These are phyloP conservation scores for Cladosporium sp. DNA, from an alignment of 2,329 filamentous ascomycete genomes.

Conservation along the genomic window DNA sequence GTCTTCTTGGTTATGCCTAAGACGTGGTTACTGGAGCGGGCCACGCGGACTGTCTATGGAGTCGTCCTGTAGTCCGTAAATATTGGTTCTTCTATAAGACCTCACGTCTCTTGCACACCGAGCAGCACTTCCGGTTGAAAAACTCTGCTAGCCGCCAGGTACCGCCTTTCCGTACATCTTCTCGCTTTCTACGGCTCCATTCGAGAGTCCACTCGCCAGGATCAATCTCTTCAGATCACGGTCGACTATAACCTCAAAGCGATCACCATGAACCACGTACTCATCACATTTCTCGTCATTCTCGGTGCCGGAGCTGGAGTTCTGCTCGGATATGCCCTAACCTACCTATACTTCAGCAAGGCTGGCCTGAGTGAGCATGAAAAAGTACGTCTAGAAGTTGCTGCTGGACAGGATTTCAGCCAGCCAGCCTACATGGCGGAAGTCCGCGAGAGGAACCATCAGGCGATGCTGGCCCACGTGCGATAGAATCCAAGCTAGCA, in stretches of 20 bases:
- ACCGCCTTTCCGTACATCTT: too few relatives aligned
- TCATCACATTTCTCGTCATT: slow-evolving; percentile 15
- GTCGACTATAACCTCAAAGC: not conserved
- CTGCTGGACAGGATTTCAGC: not conserved
- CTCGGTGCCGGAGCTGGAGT: slow-evolving; percentile 4
- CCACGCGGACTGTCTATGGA: too few relatives aligned
- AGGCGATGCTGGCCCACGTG: not conserved
- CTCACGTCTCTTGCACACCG: too few relatives aligned
- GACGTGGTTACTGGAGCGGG: too few relatives aligned
- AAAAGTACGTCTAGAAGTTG: not conserved
- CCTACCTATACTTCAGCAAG: not conserved
- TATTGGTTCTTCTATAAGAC: too few relatives aligned
- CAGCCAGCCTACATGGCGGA: not conserved
- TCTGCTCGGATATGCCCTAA: not conserved
- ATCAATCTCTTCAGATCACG: too few relatives aligned
- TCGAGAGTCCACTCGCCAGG: too few relatives aligned
- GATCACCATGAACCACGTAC: not conserved
- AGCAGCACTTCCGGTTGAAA: too few relatives aligned
- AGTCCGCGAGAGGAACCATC: not conserved
- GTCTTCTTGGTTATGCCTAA: too few relatives aligned
- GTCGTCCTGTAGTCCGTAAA: too few relatives aligned
- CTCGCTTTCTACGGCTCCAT: too few relatives aligned
- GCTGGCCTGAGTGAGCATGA: not conserved
- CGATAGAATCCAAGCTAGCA: not conserved
- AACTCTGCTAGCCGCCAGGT: too few relatives aligned